A percentile compares a stretch with the other conserved stretches of the same genome.
These are phyloP conservation scores for Suhomyces guaymorum DNA, from an alignment of 1,139 yeast species.

Conservation along the genomic window DNA sequence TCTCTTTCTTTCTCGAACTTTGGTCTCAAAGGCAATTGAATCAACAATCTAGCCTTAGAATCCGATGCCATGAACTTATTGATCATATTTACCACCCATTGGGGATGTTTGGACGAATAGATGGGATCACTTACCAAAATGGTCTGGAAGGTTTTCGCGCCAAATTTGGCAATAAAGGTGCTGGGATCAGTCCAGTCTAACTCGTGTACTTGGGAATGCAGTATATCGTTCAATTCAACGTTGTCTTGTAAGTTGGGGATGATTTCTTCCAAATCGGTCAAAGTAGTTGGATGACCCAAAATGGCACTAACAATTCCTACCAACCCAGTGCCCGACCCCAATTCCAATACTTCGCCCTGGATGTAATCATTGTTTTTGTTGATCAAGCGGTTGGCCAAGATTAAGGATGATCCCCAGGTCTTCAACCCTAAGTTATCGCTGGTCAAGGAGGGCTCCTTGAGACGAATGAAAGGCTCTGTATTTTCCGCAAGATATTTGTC, in stretches of 20 bases:
- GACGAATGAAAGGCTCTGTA: slow-evolving; percentile 30
- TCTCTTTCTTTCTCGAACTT: slow-evolving; percentile 67
- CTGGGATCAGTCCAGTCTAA: slow-evolving; percentile 77
- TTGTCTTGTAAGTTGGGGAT: slow-evolving; percentile 66
- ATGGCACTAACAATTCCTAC: slow-evolving; percentile 69
- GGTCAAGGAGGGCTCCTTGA: slow-evolving; percentile 84
- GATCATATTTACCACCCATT: slow-evolving; percentile 64
- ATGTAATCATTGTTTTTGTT: slow-evolving; percentile 25
- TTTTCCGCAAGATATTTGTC: slow-evolving; percentile 13
- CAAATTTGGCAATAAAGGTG: slow-evolving; percentile 31
- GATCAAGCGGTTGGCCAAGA: slow-evolving; percentile 59
- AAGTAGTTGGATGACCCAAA: slow-evolving; percentile 50
- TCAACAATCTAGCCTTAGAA: slow-evolving; percentile 47
- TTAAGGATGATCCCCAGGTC: slow-evolving; percentile 92
- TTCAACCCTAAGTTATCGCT: slow-evolving; percentile 86
- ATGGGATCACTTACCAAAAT: slow-evolving; percentile 84
- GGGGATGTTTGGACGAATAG: slow-evolving; percentile 80
- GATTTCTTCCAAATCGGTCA: slow-evolving; percentile 83
- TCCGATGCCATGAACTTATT: slow-evolving; percentile 34
- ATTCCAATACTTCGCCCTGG: slow-evolving; percentile 59
- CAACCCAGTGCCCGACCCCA: slow-evolving; percentile 94
- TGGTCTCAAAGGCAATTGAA: slow-evolving; percentile 76
- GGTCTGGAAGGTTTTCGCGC: slow-evolving; percentile 46
- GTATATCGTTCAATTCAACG: slow-evolving; percentile 49
- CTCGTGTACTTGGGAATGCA: slow-evolving; percentile 41